Evolutionary conservation across 129 eudicot species (phyloP).

Genomic region (Ambrosia trifida): DNA sequence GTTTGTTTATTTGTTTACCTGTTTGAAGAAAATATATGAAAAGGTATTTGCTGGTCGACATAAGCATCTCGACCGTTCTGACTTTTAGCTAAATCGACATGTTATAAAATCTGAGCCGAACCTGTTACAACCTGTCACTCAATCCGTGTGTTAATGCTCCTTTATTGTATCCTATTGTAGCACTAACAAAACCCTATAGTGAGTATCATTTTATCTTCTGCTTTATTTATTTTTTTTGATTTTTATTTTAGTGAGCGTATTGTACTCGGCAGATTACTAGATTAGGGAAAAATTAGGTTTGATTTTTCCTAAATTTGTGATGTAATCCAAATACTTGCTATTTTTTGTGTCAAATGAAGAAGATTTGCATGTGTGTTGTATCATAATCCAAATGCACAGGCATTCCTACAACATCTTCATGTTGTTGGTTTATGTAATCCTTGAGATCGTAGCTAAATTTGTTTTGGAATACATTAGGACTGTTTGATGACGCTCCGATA

Average conservation of each 20-base stretch:
- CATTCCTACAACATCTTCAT: not conserved
- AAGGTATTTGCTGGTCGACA: no score
- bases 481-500: not conserved
- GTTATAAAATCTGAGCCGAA: no score
- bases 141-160: no score
- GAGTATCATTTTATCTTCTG: not conserved
- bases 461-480: not conserved
- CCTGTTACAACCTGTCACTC: no score
- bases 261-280: not conserved
- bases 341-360: not conserved
- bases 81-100: no score
- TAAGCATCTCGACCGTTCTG: no score
- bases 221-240: not conserved
- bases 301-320: not conserved
- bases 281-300: constrained; percentile 6
- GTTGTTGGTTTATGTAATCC: not conserved
- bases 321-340: not conserved
- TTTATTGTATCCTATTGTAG: not conserved
- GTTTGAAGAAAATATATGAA: no score
- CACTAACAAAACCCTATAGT: not conserved
- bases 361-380: not conserved
- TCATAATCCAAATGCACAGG: not conserved
- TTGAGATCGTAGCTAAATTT: not conserved
- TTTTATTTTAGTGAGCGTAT: not conserved
- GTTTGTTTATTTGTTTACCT: no score